Percentiles rank a stretch among this genome's conserved stretches.
Conservation (phyloP, 2,329 filamentous ascomycete genomes). For the Cercospora janseana region DNA sequence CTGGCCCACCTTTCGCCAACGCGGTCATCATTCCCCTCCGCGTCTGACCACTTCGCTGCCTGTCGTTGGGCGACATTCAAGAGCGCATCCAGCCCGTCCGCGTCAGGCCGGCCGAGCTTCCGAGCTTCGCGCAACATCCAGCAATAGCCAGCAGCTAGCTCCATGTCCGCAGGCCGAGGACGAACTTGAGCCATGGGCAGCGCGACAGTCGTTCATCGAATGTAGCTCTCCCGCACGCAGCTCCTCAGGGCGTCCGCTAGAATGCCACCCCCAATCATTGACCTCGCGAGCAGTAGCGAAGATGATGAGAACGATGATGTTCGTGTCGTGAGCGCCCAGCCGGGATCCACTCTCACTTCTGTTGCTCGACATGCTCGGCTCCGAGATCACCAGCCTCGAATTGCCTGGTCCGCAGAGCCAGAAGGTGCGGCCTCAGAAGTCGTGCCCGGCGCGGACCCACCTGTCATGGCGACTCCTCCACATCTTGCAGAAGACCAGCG, state of each 20-base stretch:
- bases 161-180: too few relatives aligned
- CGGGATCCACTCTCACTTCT: conserved; percentile 1
- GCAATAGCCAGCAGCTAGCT: too few relatives aligned
- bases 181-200: too few relatives aligned
- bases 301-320: conserved; percentile 24
- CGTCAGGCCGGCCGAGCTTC: too few relatives aligned
- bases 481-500: background rate
- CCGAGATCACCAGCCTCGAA: background rate
- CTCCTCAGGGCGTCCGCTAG: conserved; percentile 8
- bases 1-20: too few relatives aligned
- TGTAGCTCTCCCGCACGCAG: background rate
- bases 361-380: background rate
- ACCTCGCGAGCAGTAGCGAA: conserved; percentile 29
- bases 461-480: background rate
- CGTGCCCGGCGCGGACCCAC: background rate
- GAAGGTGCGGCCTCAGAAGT: background rate
- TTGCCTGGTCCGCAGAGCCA: background rate
- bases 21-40: too few relatives aligned
- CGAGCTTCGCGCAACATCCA: too few relatives aligned
- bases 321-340: background rate
- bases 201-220: too few relatives aligned
- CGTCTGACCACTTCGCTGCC: too few relatives aligned
- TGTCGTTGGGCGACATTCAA: too few relatives aligned
- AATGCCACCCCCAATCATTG: conserved; percentile 24
- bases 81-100: too few relatives aligned